Evolutionary conservation across 306 rosid species (phyloP).

Genomic region (Leucaena leucocephala): DNA sequence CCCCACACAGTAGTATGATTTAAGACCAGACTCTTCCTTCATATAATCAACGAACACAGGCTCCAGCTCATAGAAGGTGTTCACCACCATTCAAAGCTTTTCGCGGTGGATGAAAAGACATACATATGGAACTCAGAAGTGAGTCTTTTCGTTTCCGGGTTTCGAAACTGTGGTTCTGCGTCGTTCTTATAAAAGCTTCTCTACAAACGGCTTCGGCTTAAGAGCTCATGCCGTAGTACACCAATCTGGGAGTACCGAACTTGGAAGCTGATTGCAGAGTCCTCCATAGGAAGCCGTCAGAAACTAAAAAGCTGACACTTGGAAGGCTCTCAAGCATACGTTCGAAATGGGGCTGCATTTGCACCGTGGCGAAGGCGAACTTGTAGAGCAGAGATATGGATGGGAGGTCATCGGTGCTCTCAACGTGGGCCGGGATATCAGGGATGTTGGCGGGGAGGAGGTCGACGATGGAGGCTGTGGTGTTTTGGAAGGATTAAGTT

Average conservation of each 20-base stretch:
- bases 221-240: conserved; percentile 40
- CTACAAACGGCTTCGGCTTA: neutral
- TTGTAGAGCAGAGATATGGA: conserved; percentile 25
- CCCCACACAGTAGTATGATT: conserved; percentile 42
- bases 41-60: conserved; percentile 33
- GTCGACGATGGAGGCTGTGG: conserved; percentile 39
- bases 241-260: conserved; percentile 38
- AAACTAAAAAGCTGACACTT: conserved; percentile 45
- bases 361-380: conserved; percentile 38
- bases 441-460: conserved; percentile 40
- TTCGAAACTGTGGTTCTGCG: neutral
- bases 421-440: conserved; percentile 46
- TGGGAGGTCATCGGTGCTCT: conserved; percentile 48
- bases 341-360: conserved; percentile 50
- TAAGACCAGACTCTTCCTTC: neutral
- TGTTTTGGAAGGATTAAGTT: conserved; percentile 28
- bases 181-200: conserved; percentile 4
- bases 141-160: neutral
- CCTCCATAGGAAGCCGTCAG: conserved; percentile 63
- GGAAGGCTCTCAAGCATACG: conserved; percentile 36
- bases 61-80: conserved; percentile 53
- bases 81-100: conserved; percentile 38
- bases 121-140: neutral
- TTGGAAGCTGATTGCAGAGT: conserved; percentile 49
- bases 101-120: fast-evolving